These are phyloP conservation scores for Colletotrichum liriopes DNA, from an alignment of 2,329 filamentous ascomycete genomes.

Conservation along the genomic window DNA sequence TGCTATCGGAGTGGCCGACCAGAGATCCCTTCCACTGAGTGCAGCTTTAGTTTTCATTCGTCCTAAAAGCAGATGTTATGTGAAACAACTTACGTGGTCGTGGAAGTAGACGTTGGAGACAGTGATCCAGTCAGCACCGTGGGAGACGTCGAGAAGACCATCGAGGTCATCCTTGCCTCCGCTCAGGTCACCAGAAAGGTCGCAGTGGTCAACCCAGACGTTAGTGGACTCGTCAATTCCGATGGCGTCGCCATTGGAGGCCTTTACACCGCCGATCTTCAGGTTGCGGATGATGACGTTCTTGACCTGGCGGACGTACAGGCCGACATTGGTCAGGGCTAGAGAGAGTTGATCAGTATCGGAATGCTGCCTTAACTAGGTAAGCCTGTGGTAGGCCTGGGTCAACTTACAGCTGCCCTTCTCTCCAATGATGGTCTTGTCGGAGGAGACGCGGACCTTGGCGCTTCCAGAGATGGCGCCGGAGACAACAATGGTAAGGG, in stretches of 20 bases:
- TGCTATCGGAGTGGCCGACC: constrained; percentile 74
- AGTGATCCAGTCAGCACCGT: constrained; percentile 61
- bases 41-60: constrained; percentile 49
- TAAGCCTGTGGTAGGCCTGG: rapidly evolving
- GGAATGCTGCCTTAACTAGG: too few relatives aligned
- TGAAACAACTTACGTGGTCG: constrained; percentile 53
- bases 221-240: constrained; percentile 64
- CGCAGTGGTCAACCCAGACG: constrained; percentile 65
- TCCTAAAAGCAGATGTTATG: background rate
- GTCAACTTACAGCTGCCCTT: constrained; percentile 43
- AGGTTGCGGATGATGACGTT: constrained; percentile 74
- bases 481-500: constrained; percentile 50
- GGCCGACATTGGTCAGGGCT: constrained; percentile 61
- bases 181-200: constrained; percentile 54
- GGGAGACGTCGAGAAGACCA: constrained; percentile 61
- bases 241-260: constrained; percentile 69
- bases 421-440: constrained; percentile 60
- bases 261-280: constrained; percentile 63
- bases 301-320: constrained; percentile 63
- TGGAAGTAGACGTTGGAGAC: constrained; percentile 60
- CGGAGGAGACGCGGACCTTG: constrained; percentile 52
- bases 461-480: constrained; percentile 49
- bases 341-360: constrained; percentile 1
- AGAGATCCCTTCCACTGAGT: constrained; percentile 69
- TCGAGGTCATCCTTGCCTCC: constrained; percentile 62